Conservation (phyloP, 2,329 filamentous ascomycete species). For the Microsporum audouinii region DNA sequence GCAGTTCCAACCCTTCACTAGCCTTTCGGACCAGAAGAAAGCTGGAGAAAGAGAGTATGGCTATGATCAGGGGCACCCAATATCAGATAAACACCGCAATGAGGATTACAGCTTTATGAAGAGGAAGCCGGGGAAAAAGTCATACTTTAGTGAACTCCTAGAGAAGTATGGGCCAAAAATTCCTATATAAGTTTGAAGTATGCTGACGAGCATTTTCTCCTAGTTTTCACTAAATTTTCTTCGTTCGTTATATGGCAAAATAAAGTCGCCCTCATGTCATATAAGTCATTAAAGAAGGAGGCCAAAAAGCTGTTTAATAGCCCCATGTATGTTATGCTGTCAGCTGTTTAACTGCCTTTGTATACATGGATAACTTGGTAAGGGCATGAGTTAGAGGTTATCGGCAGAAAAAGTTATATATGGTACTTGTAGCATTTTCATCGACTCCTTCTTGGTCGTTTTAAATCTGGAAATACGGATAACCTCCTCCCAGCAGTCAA, state of each 20-base stretch:
- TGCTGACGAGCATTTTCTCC: neutral
- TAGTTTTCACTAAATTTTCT: neutral
- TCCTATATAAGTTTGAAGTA: neutral
- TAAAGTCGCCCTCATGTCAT: neutral
- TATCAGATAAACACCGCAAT: neutral
- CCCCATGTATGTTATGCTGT: too few species aligned
- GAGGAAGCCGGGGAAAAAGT: neutral
- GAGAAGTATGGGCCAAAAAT: neutral
- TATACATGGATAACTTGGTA: too few species aligned
- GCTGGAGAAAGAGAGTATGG: constrained; percentile 1
- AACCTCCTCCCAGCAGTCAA: too few species aligned
- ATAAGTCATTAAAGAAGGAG: too few species aligned
- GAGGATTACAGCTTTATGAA: neutral
- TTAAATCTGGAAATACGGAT: too few species aligned
- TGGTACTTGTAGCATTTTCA: too few species aligned
- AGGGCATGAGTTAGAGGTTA: too few species aligned
- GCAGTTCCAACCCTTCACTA: neutral
- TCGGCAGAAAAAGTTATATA: too few species aligned
- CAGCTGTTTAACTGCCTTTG: too few species aligned
- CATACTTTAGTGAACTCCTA: neutral
- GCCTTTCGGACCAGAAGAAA: constrained; percentile 1
- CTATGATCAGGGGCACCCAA: neutral
- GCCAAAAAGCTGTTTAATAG: too few species aligned
- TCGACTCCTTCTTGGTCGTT: too few species aligned
- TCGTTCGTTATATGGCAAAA: neutral